These are phyloP conservation scores for Exophiala xenobiotica DNA, from an alignment of 2,329 filamentous ascomycete genomes.

Conservation along the genomic window DNA sequence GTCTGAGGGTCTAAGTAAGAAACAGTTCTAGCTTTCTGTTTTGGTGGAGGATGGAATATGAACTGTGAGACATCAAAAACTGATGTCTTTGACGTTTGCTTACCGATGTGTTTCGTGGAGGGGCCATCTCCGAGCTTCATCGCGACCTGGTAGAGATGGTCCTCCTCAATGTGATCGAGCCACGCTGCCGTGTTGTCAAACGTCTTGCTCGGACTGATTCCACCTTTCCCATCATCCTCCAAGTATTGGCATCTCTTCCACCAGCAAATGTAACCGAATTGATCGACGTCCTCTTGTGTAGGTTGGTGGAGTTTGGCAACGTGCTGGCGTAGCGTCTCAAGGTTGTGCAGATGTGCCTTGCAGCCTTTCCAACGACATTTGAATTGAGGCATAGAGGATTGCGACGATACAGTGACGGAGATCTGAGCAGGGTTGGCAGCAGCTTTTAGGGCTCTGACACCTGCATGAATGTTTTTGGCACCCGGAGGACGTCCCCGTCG, in stretches of 20 bases:
- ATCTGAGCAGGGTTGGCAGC: not conserved
- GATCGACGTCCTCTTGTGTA: conserved; percentile 16
- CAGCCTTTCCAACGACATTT: conserved; percentile 60
- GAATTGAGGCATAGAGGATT: conserved; percentile 37
- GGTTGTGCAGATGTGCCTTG: conserved; percentile 59
- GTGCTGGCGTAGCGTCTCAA: conserved; percentile 60
- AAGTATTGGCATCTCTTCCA: conserved; percentile 37
- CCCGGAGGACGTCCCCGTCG: conserved; percentile 34
- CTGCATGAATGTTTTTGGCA: conserved; percentile 33
- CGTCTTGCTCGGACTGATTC: conserved; percentile 24
- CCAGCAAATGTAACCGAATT: conserved; percentile 31
- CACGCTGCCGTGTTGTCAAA: conserved; percentile 46
- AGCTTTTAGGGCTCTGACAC: conserved; percentile 9
- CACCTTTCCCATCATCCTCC: conserved; percentile 31
- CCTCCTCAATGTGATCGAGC: conserved; percentile 51
- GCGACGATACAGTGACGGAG: conserved; percentile 11
- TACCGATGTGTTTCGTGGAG: conserved; percentile 55
- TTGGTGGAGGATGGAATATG: conserved; percentile 13
- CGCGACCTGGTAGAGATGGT: conserved; percentile 55
- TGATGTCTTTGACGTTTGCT: conserved; percentile 40
- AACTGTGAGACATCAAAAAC: conserved; percentile 23
- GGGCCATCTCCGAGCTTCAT: conserved; percentile 62
- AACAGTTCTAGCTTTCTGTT: conserved; percentile 24
- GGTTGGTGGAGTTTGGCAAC: conserved; percentile 55
- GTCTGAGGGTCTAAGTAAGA: conserved; percentile 31